Percentiles rank a stretch among this genome's conserved stretches.
Evolutionary conservation across 164 flowering plant species (phyloP).

Genomic region (Malania oleifera): DNA sequence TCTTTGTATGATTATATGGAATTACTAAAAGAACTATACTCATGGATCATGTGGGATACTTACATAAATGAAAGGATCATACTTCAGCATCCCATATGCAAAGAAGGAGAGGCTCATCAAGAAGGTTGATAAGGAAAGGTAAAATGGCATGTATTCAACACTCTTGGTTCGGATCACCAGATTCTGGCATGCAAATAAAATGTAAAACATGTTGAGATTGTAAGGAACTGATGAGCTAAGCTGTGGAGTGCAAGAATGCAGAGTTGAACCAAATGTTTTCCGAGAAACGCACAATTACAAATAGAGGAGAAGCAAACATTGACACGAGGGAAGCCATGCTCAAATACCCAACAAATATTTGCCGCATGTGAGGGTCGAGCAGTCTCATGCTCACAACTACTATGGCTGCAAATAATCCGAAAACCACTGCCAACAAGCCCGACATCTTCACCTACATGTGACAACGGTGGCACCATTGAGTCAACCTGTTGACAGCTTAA

Average conservation of each 20-base stretch:
- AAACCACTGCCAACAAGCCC: conserved; percentile 44
- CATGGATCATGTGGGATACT: no score
- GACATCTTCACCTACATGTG: conserved; percentile 48
- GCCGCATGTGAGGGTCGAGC: conserved; percentile 34
- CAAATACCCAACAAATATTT: conserved; percentile 57
- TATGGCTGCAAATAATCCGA: conserved; percentile 34
- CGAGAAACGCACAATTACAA: conserved; percentile 50
- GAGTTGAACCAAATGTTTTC: neutral
- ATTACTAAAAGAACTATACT: no score
- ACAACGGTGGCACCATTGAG: neutral
- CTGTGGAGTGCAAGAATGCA: no score
- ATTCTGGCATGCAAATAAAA: conserved; percentile 29
- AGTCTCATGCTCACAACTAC: conserved; percentile 42
- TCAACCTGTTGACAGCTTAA: neutral
- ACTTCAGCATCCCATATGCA: conserved; percentile 44
- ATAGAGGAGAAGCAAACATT: conserved; percentile 83
- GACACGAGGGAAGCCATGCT: conserved; percentile 67
- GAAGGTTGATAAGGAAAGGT: conserved; percentile 55
- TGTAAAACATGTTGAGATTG: neutral
- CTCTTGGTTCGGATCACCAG: conserved; percentile 53
- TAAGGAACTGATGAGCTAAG: no score
- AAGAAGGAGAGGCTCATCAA: conserved; percentile 58
- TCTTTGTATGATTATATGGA: no score
- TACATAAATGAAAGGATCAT: conserved; percentile 47
- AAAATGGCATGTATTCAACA: conserved; percentile 72